Evolutionary conservation across 768 basidiomycete species (phyloP).

Genomic region (Nidularia sp.): DNA sequence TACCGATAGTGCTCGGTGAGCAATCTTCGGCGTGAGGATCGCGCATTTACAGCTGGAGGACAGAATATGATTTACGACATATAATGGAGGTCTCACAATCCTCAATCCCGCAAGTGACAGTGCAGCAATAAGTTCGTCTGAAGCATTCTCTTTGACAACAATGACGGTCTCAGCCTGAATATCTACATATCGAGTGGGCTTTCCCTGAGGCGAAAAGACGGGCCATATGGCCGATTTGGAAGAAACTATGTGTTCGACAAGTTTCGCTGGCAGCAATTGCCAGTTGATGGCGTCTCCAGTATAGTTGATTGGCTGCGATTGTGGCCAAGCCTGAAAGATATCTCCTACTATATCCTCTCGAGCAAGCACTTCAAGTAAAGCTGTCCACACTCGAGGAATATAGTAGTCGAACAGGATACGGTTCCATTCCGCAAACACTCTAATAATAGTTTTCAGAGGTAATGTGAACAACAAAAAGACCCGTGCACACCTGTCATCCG

Average conservation of each 20-base stretch:
- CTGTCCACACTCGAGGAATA: slow-evolving; percentile 40
- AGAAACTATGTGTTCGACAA: slow-evolving; percentile 21
- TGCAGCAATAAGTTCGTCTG: slow-evolving; percentile 15
- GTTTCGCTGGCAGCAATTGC: slow-evolving; percentile 21
- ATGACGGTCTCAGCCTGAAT: slow-evolving; percentile 5
- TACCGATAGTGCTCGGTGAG: slow-evolving; percentile 9
- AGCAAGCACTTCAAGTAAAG: slow-evolving; percentile 25
- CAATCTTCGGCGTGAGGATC: slow-evolving; percentile 23
- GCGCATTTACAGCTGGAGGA: background rate
- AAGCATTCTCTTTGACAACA: slow-evolving; percentile 18
- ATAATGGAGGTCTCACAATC: slow-evolving; percentile 28
- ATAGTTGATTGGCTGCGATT: slow-evolving; percentile 18
- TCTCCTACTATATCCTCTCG: slow-evolving; percentile 13
- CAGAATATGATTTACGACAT: slow-evolving; percentile 23
- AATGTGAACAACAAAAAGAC: background rate
- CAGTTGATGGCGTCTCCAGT: slow-evolving; percentile 38
- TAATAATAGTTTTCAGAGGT: slow-evolving; percentile 10
- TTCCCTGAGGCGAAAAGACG: slow-evolving; percentile 21
- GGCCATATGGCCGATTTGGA: slow-evolving; percentile 2
- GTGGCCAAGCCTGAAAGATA: slow-evolving; percentile 38
- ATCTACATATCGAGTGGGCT: background rate
- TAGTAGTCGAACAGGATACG: slow-evolving; percentile 35
- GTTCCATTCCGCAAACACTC: slow-evolving; percentile 47
- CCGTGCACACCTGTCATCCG: slow-evolving; percentile 34
- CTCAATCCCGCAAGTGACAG: slow-evolving; percentile 27